Evolutionary conservation across 805 yeast species (phyloP), one percentile per base, ranked within the genome.

Genomic region (Ogataea salicorniae): DNA sequence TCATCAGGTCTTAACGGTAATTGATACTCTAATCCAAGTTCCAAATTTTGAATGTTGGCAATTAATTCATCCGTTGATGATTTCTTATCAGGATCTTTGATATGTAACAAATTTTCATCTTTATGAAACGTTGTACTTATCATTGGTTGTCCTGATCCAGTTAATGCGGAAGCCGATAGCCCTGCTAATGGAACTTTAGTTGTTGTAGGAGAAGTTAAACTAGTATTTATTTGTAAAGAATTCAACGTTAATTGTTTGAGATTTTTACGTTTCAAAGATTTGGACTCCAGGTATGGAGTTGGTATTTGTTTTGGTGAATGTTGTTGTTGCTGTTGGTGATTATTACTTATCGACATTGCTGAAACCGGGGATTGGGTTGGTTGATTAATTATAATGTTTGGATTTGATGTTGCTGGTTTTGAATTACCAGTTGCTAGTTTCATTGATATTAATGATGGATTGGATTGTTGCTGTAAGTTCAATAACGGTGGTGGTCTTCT

Each of bases 1-100:
- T 94, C 97, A 39, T 80, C 81, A 38, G 76, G 75, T 46, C 74
- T 73, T 41, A 82, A 71, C 44, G 75, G 73, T 36, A 77, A 66
- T 45, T 75, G 73, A 55, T 76, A 76, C 56, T 79, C 83, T 39
- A 79, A 69, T 1, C 83, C 80, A 4, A 79, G 59, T 52, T 79
- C 80, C 31, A 76, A 62, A 51, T 72, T 74, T 41, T 75, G 74
- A 45, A 78, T 67, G 47, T 69, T 75, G 41, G 70, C 70, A 13
- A 76, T 63, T 29, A 74, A 56, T 54, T 70, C 67, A 54, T 65
- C 67, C 2, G 70, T 59, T 14, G 65, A 58, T 1, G 62, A 53
- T 42, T 60, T 62, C 36, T 54, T 47, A 40, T 69, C 66, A 29
- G 68, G 61, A 54, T 66, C 61, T 54, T 56, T 47, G 39, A 47